These are phyloP conservation scores for Medicago lupulina DNA, from an alignment of 306 rosid genomes.

Conservation along the genomic window DNA sequence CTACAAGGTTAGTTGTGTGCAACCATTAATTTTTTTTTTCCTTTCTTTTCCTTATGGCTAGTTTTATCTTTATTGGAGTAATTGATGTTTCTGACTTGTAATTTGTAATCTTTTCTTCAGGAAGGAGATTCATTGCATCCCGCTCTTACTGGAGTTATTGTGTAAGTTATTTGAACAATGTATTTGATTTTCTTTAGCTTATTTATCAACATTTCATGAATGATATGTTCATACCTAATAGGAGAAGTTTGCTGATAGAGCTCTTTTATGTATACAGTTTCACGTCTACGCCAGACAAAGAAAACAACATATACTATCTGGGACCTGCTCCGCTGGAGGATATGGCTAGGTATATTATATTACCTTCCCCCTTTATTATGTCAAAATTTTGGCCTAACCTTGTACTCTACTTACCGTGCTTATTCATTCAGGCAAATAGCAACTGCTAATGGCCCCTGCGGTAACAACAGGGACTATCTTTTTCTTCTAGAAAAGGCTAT, in stretches of 20 bases:
- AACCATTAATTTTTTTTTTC: not conserved
- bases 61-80: not conserved
- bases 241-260: constrained; percentile 34
- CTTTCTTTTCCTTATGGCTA: not conserved
- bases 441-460: constrained; percentile 95
- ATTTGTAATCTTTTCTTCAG: constrained; percentile 45
- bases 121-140: constrained; percentile 67
- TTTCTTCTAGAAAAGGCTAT: constrained; percentile 85
- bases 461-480: constrained; percentile 86
- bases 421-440: constrained; percentile 84
- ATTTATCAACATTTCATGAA: not conserved
- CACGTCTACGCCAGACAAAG: constrained; percentile 89
- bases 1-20: constrained; percentile 58
- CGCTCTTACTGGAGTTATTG: constrained; percentile 70
- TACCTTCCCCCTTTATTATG: not conserved
- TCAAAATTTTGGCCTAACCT: not conserved
- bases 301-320: constrained; percentile 88
- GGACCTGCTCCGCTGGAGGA: constrained; percentile 93
- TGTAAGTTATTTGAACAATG: constrained; percentile 56
- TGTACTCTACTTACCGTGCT: constrained; percentile 4
- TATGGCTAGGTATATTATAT: constrained; percentile 78
- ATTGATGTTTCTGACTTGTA: not conserved
- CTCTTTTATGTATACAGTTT: constrained; percentile 57
- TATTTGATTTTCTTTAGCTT: constrained; percentile 28
- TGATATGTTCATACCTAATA: not conserved